Evolutionary conservation across 768 basidiomycete species (phyloP).

Genomic region (Rubroboletus pulcherrimus): DNA sequence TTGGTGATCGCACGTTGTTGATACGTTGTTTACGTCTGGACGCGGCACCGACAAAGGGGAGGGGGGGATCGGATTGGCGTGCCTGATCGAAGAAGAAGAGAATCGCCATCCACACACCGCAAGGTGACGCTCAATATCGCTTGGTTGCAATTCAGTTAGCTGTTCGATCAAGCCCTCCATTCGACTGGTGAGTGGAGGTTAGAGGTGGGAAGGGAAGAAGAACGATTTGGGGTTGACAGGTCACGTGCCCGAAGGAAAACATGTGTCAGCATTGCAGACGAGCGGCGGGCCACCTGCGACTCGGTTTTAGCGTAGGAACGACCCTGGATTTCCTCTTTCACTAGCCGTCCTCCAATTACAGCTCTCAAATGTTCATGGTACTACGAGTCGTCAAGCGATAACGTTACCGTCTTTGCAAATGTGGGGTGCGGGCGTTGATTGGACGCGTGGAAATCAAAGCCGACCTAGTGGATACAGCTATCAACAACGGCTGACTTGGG

Average conservation of each 20-base stretch:
- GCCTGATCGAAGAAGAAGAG: slow-evolving; percentile 26
- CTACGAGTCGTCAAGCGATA: neutral
- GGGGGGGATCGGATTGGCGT: slow-evolving; percentile 17
- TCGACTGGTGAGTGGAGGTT: slow-evolving; percentile 10
- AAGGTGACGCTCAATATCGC: slow-evolving; percentile 16
- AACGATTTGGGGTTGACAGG: slow-evolving; percentile 3
- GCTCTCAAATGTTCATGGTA: neutral
- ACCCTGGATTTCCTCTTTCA: neutral
- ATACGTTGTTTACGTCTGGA: slow-evolving; percentile 26
- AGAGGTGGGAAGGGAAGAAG: neutral
- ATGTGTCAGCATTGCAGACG: neutral
- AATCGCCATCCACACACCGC: slow-evolving; percentile 18
- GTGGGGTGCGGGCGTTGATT: slow-evolving; percentile 7
- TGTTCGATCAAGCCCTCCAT: neutral
- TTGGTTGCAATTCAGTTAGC: slow-evolving; percentile 9
- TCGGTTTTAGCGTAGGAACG: neutral
- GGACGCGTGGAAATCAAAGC: slow-evolving; percentile 2
- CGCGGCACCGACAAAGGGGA: slow-evolving; percentile 33
- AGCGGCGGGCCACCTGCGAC: neutral
- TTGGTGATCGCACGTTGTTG: slow-evolving; percentile 28
- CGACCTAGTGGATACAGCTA: neutral
- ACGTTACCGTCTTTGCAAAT: neutral
- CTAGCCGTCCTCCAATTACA: neutral
- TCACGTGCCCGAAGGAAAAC: slow-evolving; percentile 28
- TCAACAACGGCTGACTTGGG: neutral